Percentiles rank a stretch among this genome's conserved stretches.
Conservation (phyloP, 139 green algal species). For the Asterochloris sp. region DNA sequence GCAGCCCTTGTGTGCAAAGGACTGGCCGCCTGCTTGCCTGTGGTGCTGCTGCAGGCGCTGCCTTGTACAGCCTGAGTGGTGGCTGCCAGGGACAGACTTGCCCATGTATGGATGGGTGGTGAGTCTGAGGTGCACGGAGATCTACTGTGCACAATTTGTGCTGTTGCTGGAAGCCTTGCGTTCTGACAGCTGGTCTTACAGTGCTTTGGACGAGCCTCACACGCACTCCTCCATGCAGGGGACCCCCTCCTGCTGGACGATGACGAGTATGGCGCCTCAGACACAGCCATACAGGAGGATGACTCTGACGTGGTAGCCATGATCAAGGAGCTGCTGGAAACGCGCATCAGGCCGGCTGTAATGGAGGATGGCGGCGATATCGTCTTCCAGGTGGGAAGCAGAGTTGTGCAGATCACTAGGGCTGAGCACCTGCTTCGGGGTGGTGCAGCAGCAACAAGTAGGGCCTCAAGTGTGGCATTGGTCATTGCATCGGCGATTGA, state of each 20-base stretch:
- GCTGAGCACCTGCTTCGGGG: background rate
- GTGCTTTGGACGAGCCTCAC: background rate
- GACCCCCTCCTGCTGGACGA: slow-evolving; percentile 66
- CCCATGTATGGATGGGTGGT: too few species aligned
- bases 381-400: slow-evolving; percentile 51
- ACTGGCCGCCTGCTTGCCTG: too few species aligned
- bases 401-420: background rate
- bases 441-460: background rate
- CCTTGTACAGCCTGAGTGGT: too few species aligned
- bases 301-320: slow-evolving; percentile 93
- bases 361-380: slow-evolving; percentile 96
- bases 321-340: slow-evolving; percentile 99
- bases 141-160: too few species aligned
- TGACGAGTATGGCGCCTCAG: slow-evolving; percentile 27
- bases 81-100: too few species aligned
- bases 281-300: slow-evolving; percentile 66
- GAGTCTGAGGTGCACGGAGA: too few species aligned
- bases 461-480: background rate
- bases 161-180: too few species aligned
- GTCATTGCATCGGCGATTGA: background rate
- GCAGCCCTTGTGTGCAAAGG: too few species aligned
- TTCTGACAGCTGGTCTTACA: too few species aligned
- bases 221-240: slow-evolving; percentile 20
- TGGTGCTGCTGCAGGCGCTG: too few species aligned
- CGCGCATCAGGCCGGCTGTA: slow-evolving; percentile 93